Conservation (phyloP, 495 filamentous ascomycete species). For the Penicillium steckii region DNA sequence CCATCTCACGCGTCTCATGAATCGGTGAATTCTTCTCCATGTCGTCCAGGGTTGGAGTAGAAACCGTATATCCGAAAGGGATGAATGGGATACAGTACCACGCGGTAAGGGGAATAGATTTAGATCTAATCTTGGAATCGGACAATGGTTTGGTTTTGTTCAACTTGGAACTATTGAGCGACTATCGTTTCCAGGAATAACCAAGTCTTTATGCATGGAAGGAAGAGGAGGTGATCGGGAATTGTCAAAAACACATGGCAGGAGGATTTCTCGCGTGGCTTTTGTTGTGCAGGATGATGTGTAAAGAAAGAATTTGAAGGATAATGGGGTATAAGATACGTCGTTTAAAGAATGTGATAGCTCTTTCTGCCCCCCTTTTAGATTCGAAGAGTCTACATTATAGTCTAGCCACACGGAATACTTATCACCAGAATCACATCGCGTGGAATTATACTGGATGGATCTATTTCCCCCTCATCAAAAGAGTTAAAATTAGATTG, state of each 20-base stretch:
- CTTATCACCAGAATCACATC: too few species aligned
- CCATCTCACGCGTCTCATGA: constrained; percentile 12
- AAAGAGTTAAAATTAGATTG: background rate
- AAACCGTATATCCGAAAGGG: background rate
- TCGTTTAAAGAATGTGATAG: too few species aligned
- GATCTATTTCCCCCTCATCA: too few species aligned
- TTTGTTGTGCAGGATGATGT: constrained; percentile 5
- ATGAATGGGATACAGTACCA: background rate
- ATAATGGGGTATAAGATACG: background rate
- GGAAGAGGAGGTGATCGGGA: background rate
- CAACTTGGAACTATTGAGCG: background rate
- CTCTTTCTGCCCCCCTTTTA: too few species aligned
- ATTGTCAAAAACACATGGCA: constrained; percentile 17
- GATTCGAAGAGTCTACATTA: too few species aligned
- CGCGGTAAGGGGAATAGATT: constrained; percentile 2
- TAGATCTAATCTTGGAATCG: too few species aligned
- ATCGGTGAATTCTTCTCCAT: constrained; percentile 17
- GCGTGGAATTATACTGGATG: too few species aligned
- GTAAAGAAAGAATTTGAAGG: background rate
- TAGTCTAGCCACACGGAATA: too few species aligned
- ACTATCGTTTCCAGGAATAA: constrained; percentile 10
- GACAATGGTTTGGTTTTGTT: background rate
- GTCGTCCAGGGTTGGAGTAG: background rate
- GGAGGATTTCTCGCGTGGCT: constrained; percentile 21
- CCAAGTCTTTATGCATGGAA: constrained; percentile 22